Conservation (phyloP, 2,329 filamentous ascomycete species). For the Emericellopsis atlantica region DNA sequence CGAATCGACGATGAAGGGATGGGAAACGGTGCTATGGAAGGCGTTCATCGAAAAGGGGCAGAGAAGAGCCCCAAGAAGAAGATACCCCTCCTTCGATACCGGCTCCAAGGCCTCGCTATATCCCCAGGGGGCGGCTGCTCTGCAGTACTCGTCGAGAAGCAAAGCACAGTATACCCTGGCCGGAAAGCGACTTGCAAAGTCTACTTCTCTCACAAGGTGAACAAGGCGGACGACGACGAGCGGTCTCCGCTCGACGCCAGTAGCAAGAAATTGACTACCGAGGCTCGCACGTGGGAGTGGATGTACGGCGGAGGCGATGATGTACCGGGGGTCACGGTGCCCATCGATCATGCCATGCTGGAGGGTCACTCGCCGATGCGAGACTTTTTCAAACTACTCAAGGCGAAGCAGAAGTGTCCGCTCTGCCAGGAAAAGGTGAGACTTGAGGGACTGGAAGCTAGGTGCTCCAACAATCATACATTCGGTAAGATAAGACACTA, state of each 20-base stretch:
- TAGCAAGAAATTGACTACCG: conserved; percentile 29
- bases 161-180: conserved; percentile 35
- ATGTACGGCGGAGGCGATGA: conserved; percentile 41
- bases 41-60: no score
- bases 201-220: conserved; percentile 12
- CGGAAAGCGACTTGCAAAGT: conserved; percentile 23
- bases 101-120: conserved; percentile 41
- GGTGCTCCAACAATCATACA: conserved; percentile 24
- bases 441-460: conserved; percentile 18
- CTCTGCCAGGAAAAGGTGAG: conserved; percentile 28
- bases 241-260: no score
- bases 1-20: conserved; percentile 11
- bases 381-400: conserved; percentile 23
- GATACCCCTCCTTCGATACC: conserved; percentile 25
- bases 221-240: background rate
- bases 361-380: conserved; percentile 13
- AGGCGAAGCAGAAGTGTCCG: conserved; percentile 26
- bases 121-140: conserved; percentile 39
- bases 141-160: conserved; percentile 34
- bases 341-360: conserved; percentile 3
- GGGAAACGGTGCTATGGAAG: conserved; percentile 12
- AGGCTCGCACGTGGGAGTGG: conserved; percentile 43
- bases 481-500: conserved; percentile 19
- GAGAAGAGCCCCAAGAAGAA: no score
- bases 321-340: conserved; percentile 26